These are phyloP conservation scores for Trichosporon sp. DNA, from an alignment of 1,284 basidiomycete species.

Conservation along the genomic window DNA sequence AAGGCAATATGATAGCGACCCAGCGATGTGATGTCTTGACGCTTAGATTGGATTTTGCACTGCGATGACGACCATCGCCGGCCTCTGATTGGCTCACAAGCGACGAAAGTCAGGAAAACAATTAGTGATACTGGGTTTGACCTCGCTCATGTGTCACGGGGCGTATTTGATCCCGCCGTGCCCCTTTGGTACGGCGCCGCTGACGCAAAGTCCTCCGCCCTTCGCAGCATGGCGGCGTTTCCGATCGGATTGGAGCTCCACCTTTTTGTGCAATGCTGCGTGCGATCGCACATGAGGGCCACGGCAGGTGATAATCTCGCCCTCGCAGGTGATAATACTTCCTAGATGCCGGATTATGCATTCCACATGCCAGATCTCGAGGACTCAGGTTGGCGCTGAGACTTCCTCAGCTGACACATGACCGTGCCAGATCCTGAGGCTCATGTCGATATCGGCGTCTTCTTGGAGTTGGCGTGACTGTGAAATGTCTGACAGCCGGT, in stretches of 20 bases:
- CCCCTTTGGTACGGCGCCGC: no score
- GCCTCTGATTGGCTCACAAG: background rate
- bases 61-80: background rate
- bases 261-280: background rate
- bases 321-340: no score
- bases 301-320: background rate
- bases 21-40: background rate
- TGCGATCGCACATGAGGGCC: no score
- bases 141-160: background rate
- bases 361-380: background rate
- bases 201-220: no score
- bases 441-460: background rate
- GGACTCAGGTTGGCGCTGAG: no score
- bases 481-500: no score
- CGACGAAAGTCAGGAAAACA: background rate
- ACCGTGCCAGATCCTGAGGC: background rate
- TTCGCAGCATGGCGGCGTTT: no score
- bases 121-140: background rate
- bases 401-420: no score
- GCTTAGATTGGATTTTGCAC: background rate
- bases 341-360: no score
- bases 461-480: no score
- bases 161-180: background rate
- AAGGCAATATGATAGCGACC: background rate
- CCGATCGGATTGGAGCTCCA: background rate